phyloP scores from a whole-genome alignment of 2,329 filamentous ascomycete genomes.

The Talaromyces pinophilus region DNA sequence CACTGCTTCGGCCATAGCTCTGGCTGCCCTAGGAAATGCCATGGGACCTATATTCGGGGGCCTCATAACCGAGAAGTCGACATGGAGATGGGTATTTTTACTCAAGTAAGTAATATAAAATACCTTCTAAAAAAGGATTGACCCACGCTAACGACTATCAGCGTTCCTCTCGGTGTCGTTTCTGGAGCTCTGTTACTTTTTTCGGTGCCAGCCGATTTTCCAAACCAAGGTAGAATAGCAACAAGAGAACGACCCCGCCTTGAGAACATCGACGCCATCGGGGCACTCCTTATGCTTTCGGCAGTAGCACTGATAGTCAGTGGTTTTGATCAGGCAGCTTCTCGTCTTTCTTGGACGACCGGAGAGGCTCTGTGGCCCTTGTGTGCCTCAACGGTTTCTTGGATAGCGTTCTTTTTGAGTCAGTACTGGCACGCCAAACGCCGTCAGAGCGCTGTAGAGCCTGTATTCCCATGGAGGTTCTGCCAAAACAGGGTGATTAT shows the following conservation, averaged over 20 bases:
- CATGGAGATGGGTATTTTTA: conserved; percentile 32
- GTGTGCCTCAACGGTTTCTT: background rate
- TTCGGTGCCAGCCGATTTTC: background rate
- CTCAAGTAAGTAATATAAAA: conserved; percentile 23
- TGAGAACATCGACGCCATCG: background rate
- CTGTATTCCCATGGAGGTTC: conserved; percentile 25
- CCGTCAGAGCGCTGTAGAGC: conserved; percentile 17
- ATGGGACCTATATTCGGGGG: conserved; percentile 29
- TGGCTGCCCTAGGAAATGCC: conserved; percentile 6
- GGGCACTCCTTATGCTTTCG: background rate
- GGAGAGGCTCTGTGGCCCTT: background rate
- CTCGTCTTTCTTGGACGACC: background rate
- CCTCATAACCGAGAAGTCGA: conserved; percentile 24
- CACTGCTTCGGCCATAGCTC: conserved; percentile 1
- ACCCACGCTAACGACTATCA: background rate
- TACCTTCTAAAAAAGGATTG: background rate
- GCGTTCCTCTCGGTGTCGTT: conserved; percentile 13
- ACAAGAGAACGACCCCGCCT: background rate
- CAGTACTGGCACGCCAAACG: background rate
- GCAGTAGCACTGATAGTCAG: background rate
- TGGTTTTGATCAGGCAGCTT: conserved; percentile 1
- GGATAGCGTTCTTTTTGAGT: conserved; percentile 7
- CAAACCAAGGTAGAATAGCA: background rate
- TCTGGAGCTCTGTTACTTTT: background rate
- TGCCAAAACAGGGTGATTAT: conserved; percentile 23